phyloP scores from a whole-genome alignment of 768 basidiomycete species.

The Tubosaeta brunneosetosa region DNA sequence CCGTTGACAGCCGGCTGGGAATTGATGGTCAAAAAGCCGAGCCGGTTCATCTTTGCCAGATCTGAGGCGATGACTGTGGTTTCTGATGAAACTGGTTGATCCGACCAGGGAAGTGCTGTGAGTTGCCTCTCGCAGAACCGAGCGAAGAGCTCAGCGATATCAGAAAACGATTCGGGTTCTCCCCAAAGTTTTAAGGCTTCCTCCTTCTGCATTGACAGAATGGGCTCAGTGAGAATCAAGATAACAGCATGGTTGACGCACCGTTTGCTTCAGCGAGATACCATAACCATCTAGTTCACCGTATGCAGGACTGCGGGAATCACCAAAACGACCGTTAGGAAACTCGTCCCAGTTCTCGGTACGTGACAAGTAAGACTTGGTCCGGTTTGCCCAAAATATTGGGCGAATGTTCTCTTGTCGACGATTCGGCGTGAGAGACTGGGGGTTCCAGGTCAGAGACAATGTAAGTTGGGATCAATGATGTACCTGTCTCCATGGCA shows the following conservation, averaged over 20 bases:
- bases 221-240: slow-evolving; percentile 5
- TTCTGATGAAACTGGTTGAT: slow-evolving; percentile 80
- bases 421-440: slow-evolving; percentile 90
- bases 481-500: slow-evolving; percentile 93
- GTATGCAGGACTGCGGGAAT: slow-evolving; percentile 95
- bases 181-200: slow-evolving; percentile 89
- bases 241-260: slow-evolving; percentile 31
- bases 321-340: slow-evolving; percentile 98
- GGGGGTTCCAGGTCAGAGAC: slow-evolving; percentile 4
- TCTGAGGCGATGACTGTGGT: slow-evolving; percentile 74
- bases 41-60: slow-evolving; percentile 79
- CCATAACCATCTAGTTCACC: slow-evolving; percentile 98
- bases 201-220: slow-evolving; percentile 59
- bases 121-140: slow-evolving; percentile 77
- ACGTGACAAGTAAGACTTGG: slow-evolving; percentile 90
- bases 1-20: slow-evolving; percentile 96
- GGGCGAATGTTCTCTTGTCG: slow-evolving; percentile 92
- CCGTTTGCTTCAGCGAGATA: slow-evolving; percentile 86
- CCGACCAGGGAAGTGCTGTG: slow-evolving; percentile 89
- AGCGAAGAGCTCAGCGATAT: slow-evolving; percentile 71
- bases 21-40: slow-evolving; percentile 96
- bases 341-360: slow-evolving; percentile 99
- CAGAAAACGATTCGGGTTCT: slow-evolving; percentile 58
- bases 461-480: neutral
- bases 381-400: slow-evolving; percentile 98